Base-by-base conservation (phyloP, 306 rosid species). In the Vigna mungo region DNA sequence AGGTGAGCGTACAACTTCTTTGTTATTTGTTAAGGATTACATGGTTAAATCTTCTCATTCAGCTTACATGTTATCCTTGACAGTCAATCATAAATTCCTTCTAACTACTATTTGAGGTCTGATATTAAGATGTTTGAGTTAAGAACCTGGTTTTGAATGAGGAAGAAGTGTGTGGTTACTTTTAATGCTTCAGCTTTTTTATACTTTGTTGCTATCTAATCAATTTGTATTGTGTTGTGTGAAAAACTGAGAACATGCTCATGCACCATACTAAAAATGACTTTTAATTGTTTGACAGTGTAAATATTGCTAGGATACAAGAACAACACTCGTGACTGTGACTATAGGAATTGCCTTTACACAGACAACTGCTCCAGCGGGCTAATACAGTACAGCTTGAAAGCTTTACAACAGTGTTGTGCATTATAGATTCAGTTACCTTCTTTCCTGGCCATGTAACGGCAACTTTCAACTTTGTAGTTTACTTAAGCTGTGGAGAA, bases 251-350 rank as follows among this genome's bases (percentile, higher is more conserved):
- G 39, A 71, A 3, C 37, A 11, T 48, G 15, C 48, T 36, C n/a
- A 12, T 2, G 9, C 60, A 65, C 43, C 27, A 55, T 11, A 55
- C 3, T 5, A 23, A 55, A 23, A 4, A 21, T 55, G 7, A 11
- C 12, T 23, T 55, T 6, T 21, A 12, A 21, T 21, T 55, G 1
- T 30, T 21, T 21, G 34, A 55, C 4, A 17, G 59, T 9, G 14
- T 18, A 20, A 54, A 20, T 23, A 23, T 23, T 25, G 90, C 87
- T 0, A 87, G 98, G 93, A 91, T 93, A 80, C 98, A 91, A 84
- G 97, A 93, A 68, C 97, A 93, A 79, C 91, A 93, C 84, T 85
- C 89, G 82, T 87, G 81, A 86, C 64, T 54, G 60, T 78, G 77
- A 72, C 80, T 49, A 72, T 65, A 77, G 59, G 25, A 37, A 62